Evolutionary conservation across 2,329 filamentous ascomycete genomes (phyloP).

Genomic region (Hymenoscyphus linearis): DNA sequence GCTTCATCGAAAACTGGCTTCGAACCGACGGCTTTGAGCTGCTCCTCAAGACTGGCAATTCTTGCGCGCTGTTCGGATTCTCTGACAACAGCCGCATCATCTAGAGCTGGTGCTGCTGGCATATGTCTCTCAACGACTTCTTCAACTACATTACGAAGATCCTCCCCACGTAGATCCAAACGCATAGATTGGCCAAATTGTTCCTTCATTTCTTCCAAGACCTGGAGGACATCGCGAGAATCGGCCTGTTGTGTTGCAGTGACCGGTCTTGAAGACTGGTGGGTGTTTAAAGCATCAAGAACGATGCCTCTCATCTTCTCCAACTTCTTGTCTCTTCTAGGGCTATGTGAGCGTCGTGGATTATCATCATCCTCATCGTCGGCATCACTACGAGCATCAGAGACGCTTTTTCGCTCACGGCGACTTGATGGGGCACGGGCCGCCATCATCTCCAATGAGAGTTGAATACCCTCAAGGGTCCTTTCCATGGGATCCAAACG

Average conservation of each 20-base stretch:
- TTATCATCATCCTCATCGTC: conserved; percentile 91
- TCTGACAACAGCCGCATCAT: conserved; percentile 25
- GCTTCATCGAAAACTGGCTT: conserved; percentile 41
- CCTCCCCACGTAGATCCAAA: conserved; percentile 43
- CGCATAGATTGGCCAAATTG: conserved; percentile 44
- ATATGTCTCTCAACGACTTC: conserved; percentile 41
- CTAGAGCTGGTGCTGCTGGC: conserved; percentile 42
- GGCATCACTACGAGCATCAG: conserved; percentile 76
- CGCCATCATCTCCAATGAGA: conserved; percentile 56
- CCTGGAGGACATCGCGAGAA: conserved; percentile 54
- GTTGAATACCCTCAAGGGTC: conserved; percentile 70
- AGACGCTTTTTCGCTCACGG: conserved; percentile 59
- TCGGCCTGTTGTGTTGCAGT: conserved; percentile 21
- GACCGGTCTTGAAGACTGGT: conserved; percentile 40
- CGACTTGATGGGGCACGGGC: conserved; percentile 50
- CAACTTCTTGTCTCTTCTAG: conserved; percentile 69
- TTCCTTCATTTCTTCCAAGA: conserved; percentile 58
- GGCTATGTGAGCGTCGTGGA: conserved; percentile 67
- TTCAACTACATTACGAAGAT: conserved; percentile 58
- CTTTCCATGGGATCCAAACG: conserved; percentile 77
- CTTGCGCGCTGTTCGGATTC: conserved; percentile 18
- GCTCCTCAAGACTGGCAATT: conserved; percentile 57
- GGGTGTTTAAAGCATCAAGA: conserved; percentile 64
- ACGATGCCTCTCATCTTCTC: conserved; percentile 75
- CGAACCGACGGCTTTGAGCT: conserved; percentile 57